Base-by-base conservation (phyloP, 805 yeast species). In the Maudiozyma bulderi region DNA sequence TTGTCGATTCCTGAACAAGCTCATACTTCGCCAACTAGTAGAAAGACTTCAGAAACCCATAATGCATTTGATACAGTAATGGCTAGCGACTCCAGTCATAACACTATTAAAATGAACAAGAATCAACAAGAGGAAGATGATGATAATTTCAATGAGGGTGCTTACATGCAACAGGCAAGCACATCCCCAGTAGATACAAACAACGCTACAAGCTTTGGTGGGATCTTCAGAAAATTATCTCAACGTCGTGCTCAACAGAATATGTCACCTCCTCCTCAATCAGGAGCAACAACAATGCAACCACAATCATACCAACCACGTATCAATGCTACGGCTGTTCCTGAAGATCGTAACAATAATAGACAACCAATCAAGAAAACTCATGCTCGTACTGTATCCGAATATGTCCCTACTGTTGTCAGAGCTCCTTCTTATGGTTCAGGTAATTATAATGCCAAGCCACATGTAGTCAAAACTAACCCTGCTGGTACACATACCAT, bases 1-100 rank as follows among this genome's bases (percentile, higher is more conserved):
- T 60, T 68, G 60, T 73, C 67, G 58, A 71, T 53, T 66, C 79
- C 70, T 60, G 82, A 71, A 65, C 72, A 62, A 69, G 76, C 66
- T 49, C 77, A 69, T 69, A 79, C 61, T 57, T 78, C 67, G 62
- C 76, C 72, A 60, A 77, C 60, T 2, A 53, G 48, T 26, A 59
- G 67, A 48, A 65, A 63, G 43, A 52, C 59, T 10, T 45, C 59
- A 13, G 68, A 61, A 9, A 49, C 49, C 6, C 55, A 55, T 32
- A 58, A 53, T 13, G 61, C 56, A 3, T 52, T 59, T 35, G 61
- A 61, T 42, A 52, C 48, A 44, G 63, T 58, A 1, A 55, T 68
- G 32, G n/a, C 14, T 26, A 8, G 33, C 20, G 33, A 30, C 30
- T 14, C 43, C 6, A 45, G 43, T 31, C 39, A 15, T 33, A 33